Base-by-base conservation (phyloP, 257 asterid genomes). In the Petrea volubilis region DNA sequence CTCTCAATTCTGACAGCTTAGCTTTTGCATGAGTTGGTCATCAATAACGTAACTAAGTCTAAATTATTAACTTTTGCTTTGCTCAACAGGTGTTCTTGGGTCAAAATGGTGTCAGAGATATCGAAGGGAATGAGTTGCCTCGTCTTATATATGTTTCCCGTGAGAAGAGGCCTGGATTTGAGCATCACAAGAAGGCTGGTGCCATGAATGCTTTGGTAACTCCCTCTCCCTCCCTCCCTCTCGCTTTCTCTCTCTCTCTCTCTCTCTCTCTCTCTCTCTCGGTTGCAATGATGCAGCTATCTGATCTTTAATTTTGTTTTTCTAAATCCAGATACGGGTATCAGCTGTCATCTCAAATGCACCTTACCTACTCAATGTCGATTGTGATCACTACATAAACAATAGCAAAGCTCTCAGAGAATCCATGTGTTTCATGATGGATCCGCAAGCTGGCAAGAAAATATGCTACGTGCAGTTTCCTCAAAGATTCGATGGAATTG, bases 361-460 rank as follows among this genome's bases (percentile, higher is more conserved):
- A 47, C 98, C 98, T 14, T 93, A 83, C 90, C 68, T 93, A 9
- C 96, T 93, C 56, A 93, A 93, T 72, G 98, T 93, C 52, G 98
- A 93, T 83, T 93, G 98, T 82, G 98, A 93, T 91, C 98, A 93
- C 84, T 93, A 93, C 53, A 89, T 93, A 78, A 93, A 93, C 58
- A 93, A 93, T 90, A 81, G 98, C 75, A 93, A 93, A 83, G 98
- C 98, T 67, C 90, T 93, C 14, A 79, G 98, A 60, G 98, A 93
- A 85, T 82, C 97, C 64, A 93, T 93, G 98, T 93, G 98, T 84
- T 93, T 93, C 89, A 87, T 93, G 97, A 93, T 93, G 98, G 98
- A 93, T 77, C 98, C 98, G 20, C 95, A 92, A 68, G 83, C 98
- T 7, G 98, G 98, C 52, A 93, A 93, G 87, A 90, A 93, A 79